Evolutionary conservation across 1,284 basidiomycete species (phyloP).

Genomic region (Mycena citricolor): DNA sequence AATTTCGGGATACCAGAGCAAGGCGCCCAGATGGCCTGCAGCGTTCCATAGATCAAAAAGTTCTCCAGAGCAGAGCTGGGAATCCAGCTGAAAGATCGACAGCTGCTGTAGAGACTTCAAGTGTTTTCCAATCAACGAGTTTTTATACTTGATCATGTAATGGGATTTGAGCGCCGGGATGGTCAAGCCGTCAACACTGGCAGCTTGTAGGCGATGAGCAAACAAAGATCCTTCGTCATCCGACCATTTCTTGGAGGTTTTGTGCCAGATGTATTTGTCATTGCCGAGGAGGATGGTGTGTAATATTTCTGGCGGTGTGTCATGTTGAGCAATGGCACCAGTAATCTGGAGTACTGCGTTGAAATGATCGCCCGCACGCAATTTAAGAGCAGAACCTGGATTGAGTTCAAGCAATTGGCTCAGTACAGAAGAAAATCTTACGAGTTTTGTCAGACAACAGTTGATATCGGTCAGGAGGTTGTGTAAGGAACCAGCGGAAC

Average conservation of each 20-base stretch:
- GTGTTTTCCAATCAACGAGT: slow-evolving; percentile 38
- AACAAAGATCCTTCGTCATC: slow-evolving; percentile 27
- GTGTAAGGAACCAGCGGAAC: slow-evolving; percentile 27
- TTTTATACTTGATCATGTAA: slow-evolving; percentile 36
- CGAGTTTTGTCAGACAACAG: slow-evolving; percentile 20
- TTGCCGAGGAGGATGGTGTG: slow-evolving; percentile 38
- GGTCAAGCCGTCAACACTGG: slow-evolving; percentile 30
- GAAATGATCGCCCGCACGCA: slow-evolving; percentile 6
- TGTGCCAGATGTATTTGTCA: slow-evolving; percentile 40
- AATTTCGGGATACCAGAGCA: slow-evolving; percentile 40
- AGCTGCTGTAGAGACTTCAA: slow-evolving; percentile 38
- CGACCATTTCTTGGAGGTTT: slow-evolving; percentile 26
- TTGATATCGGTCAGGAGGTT: slow-evolving; percentile 25
- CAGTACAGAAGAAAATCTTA: slow-evolving; percentile 13
- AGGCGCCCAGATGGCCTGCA: slow-evolving; percentile 32
- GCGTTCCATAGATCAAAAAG: slow-evolving; percentile 32
- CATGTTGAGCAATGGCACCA: slow-evolving; percentile 28
- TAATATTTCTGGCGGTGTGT: slow-evolving; percentile 38
- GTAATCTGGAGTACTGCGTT: slow-evolving; percentile 4
- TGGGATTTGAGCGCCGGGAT: slow-evolving; percentile 27
- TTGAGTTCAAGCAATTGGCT: slow-evolving; percentile 13
- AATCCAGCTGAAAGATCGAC: slow-evolving; percentile 29
- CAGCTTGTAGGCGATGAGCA: slow-evolving; percentile 27
- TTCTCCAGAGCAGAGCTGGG: slow-evolving; percentile 21
- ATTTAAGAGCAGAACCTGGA: slow-evolving; percentile 21